A percentile compares a stretch with the other conserved stretches of the same genome.
Evolutionary conservation across 140 eudicot species (phyloP).

Genomic region (Bidens hawaiensis): DNA sequence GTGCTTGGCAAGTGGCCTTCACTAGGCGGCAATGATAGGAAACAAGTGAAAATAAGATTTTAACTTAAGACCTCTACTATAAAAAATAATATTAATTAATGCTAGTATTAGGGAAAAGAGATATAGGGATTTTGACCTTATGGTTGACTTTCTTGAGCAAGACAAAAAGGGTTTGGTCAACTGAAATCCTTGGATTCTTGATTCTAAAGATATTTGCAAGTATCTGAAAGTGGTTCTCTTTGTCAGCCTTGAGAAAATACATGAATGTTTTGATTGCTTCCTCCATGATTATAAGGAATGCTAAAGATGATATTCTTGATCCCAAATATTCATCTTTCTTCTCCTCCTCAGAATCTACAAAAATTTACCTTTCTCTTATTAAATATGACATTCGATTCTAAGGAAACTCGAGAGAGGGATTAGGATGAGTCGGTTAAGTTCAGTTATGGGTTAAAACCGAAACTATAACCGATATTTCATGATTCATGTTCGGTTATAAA

Average conservation of each 20-base stretch:
- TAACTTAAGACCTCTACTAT: no score
- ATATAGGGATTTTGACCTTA: conserved; percentile 37
- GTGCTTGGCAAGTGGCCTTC: no score
- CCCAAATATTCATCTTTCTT: conserved; percentile 49
- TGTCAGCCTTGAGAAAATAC: conserved; percentile 85
- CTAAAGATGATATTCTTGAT: conserved; percentile 66
- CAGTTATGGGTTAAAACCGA: no score
- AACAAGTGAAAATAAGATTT: no score
- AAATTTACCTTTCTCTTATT: not conserved
- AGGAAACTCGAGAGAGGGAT: no score
- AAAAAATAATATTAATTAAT: no score
- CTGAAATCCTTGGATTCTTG: conserved; percentile 49
- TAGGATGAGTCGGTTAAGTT: no score
- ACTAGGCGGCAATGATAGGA: no score
- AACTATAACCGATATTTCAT: no score
- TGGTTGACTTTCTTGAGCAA: conserved; percentile 63
- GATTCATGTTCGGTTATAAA: no score
- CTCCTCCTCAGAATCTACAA: conserved; percentile 62
- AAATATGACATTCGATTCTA: not conserved
- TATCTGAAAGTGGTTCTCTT: conserved; percentile 57
- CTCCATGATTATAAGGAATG: conserved; percentile 77
- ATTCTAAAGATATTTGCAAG: conserved; percentile 42
- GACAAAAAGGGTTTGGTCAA: conserved; percentile 61
- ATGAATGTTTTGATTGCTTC: conserved; percentile 85
- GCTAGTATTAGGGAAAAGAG: not conserved